phyloP scores from a whole-genome alignment of 768 basidiomycete genomes.

The Baorangia bicolor region DNA sequence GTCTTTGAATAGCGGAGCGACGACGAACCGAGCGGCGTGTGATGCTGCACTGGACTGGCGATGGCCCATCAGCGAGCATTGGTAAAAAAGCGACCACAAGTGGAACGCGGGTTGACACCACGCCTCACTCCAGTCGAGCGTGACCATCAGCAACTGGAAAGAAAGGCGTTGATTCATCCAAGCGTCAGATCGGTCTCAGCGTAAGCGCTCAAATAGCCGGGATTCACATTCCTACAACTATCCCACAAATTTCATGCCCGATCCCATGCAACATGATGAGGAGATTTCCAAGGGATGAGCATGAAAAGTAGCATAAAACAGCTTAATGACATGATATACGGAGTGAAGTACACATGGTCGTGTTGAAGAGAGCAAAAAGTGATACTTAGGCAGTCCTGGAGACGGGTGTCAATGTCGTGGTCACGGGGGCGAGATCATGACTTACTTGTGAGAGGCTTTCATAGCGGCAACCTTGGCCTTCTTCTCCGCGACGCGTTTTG shows the following conservation, averaged over 20 bases:
- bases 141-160: too few species aligned
- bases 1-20: too few species aligned
- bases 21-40: too few species aligned
- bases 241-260: not conserved
- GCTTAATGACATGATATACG: constrained; percentile 26
- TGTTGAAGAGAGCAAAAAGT: not conserved
- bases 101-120: too few species aligned
- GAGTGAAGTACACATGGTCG: constrained; percentile 15
- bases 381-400: constrained; percentile 23
- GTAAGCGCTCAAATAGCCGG: not conserved
- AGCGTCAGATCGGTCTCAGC: not conserved
- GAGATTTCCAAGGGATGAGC: constrained; percentile 1
- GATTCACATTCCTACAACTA: not conserved
- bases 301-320: constrained; percentile 21
- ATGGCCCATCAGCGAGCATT: too few species aligned
- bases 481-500: constrained; percentile 91
- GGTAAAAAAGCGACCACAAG: too few species aligned
- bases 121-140: too few species aligned
- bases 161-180: too few species aligned
- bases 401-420: not conserved
- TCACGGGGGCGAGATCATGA: not conserved
- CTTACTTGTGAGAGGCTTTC: constrained; percentile 80
- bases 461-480: constrained; percentile 87
- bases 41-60: too few species aligned
- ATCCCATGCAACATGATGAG: not conserved